Evolutionary conservation across 202 grass and related monocot species (phyloP).

Genomic region (Bolboschoenoplectus hybrid): DNA sequence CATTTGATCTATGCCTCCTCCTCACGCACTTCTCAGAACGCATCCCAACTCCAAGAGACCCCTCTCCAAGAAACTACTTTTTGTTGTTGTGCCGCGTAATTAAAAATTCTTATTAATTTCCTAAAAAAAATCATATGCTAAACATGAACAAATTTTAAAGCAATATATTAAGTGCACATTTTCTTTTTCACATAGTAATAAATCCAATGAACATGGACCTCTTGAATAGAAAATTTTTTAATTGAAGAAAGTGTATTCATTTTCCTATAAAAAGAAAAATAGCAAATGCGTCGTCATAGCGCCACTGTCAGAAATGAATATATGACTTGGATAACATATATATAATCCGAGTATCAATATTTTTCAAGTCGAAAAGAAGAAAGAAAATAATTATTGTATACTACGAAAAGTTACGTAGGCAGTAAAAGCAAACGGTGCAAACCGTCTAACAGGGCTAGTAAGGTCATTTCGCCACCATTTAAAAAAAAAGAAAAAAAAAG

Average conservation of each 20-base stretch:
- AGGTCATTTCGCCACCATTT: slow-evolving; percentile 30
- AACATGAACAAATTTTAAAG: background rate
- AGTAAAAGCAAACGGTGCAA: slow-evolving; percentile 29
- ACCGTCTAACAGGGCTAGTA: slow-evolving; percentile 17
- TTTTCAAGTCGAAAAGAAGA: background rate
- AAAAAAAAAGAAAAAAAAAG: slow-evolving; percentile 34
- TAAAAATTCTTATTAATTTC: background rate
- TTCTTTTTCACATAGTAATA: background rate
- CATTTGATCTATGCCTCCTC: background rate
- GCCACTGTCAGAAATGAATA: slow-evolving; percentile 43
- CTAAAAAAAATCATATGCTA: background rate
- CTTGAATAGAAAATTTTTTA: background rate
- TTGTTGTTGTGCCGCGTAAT: background rate
- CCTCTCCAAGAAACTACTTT: slow-evolving; percentile 1
- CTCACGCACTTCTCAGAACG: background rate
- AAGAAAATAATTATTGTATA: background rate
- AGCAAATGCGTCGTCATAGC: background rate
- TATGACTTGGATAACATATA: background rate
- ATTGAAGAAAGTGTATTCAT: background rate
- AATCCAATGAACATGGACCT: background rate
- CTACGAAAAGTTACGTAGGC: background rate
- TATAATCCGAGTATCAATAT: slow-evolving; percentile 34
- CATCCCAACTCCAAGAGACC: background rate
- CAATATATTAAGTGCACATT: background rate
- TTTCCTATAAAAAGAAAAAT: background rate